phyloP scores from a whole-genome alignment of 208 protist genomes.

The Leishmania lainsoni region DNA sequence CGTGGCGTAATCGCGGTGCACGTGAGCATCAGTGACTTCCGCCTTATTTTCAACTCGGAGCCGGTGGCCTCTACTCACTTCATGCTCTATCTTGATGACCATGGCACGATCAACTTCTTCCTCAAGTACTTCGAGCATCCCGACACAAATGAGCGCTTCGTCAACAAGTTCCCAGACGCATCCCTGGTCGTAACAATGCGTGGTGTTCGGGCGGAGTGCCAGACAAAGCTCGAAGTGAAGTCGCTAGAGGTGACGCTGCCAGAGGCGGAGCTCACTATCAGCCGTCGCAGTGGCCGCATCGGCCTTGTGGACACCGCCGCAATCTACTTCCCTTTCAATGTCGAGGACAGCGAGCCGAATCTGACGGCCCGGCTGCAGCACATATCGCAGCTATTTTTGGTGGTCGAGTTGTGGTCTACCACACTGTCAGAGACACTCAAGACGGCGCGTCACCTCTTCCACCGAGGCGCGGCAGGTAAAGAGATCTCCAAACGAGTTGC shows the following conservation, averaged over 20 bases:
- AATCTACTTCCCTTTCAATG: slow-evolving; percentile 57
- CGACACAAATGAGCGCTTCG: slow-evolving; percentile 11
- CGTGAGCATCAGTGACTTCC: slow-evolving; percentile 61
- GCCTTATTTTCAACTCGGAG: slow-evolving; percentile 70
- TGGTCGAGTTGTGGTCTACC: slow-evolving; percentile 66
- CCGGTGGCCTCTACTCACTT: slow-evolving; percentile 66
- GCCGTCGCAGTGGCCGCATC: slow-evolving; percentile 35
- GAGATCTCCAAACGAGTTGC: slow-evolving; percentile 30
- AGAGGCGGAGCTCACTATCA: slow-evolving; percentile 51
- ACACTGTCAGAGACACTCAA: slow-evolving; percentile 33
- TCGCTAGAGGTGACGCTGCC: slow-evolving; percentile 78
- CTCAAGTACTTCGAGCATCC: slow-evolving; percentile 35
- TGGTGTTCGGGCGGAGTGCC: slow-evolving; percentile 72
- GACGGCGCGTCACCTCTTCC: slow-evolving; percentile 44
- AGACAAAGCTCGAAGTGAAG: slow-evolving; percentile 88
- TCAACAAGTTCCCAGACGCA: slow-evolving; percentile 34
- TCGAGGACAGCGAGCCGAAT: slow-evolving; percentile 56
- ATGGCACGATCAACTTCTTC: slow-evolving; percentile 59
- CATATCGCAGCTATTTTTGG: slow-evolving; percentile 68
- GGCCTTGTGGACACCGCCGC: slow-evolving; percentile 36
- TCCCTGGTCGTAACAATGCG: slow-evolving; percentile 55
- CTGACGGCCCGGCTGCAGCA: slow-evolving; percentile 72
- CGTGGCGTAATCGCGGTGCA: slow-evolving; percentile 51
- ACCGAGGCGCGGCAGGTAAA: slow-evolving; percentile 11
- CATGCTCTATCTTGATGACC: slow-evolving; percentile 66